phyloP scores from a whole-genome alignment of 2,329 filamentous ascomycete genomes.

The Diaporthe capsici region DNA sequence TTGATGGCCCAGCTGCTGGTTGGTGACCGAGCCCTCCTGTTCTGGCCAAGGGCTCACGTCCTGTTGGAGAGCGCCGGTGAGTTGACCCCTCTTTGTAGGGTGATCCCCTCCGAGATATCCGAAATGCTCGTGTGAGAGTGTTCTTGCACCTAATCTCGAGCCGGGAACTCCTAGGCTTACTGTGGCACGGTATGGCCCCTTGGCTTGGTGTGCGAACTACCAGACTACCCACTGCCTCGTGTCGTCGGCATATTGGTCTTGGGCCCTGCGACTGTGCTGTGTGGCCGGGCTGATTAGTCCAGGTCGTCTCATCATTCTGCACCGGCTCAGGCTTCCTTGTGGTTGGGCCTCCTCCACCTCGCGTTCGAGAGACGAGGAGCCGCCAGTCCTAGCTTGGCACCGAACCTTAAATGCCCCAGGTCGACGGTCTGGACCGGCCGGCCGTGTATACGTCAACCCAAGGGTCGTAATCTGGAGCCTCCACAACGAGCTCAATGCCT shows the following conservation, averaged over 20 bases:
- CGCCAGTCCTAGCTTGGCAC: background rate
- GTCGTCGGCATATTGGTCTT: background rate
- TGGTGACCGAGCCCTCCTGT: background rate
- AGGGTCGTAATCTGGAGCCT: background rate
- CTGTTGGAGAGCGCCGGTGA: background rate
- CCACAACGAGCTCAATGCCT: background rate
- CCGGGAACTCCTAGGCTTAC: background rate
- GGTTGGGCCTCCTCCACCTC: conserved; percentile 9
- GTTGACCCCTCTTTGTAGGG: conserved; percentile 15
- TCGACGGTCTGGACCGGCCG: conserved; percentile 5
- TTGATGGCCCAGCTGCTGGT: conserved; percentile 1
- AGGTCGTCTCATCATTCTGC: background rate
- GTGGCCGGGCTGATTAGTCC: background rate
- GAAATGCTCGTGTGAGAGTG: background rate
- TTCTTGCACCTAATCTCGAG: background rate
- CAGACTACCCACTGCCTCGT: background rate
- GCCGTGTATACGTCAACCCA: background rate
- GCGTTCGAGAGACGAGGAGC: background rate
- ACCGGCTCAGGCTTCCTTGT: background rate
- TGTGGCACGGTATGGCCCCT: background rate
- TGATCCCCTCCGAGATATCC: conserved; percentile 10
- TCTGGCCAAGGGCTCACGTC: background rate
- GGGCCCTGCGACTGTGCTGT: background rate
- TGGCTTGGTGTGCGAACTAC: background rate
- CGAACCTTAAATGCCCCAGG: conserved; percentile 12